Base-by-base conservation (phyloP, 352 stramenopile species). In the Phytophthora palmivora region DNA sequence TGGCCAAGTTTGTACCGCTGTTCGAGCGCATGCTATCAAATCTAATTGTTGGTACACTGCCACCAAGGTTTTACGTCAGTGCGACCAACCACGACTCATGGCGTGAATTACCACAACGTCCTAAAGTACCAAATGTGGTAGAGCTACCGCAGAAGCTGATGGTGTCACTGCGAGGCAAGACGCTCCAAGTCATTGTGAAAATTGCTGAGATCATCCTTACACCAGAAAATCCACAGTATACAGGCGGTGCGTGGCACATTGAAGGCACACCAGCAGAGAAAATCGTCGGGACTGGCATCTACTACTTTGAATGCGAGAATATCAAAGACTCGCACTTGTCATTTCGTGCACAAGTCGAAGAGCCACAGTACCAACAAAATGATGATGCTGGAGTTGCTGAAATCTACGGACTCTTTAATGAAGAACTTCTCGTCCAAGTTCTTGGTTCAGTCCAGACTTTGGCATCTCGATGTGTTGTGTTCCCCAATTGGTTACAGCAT, bases 241-340 rank as follows among this genome's bases (percentile, higher is more conserved):
- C 24, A 3, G 74, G 78, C 2, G 78, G 78, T 4, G 50, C 58
- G 12, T 88, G 76, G 76, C 76, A 88, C 28, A 66, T 84, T 16
- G 78, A 88, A 57, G 78, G 74, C n/a, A 83, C 47, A 10, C 22
- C 49, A 22, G 36, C 56, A 4, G 76, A 88, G 43, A 52, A 63
- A 11, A 86, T 88, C 42, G 45, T 80, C 19, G 72, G 71, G 5
- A 83, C 72, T 16, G 74, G 68, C 3, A 67, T 84, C 22, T 79
- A 81, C 46, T 86, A 88, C 62, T 83, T 84, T 65, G 72, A 38
- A 12, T 70, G 43, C 16, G 65, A 84, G 34, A 86, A 88, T 39
- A 68, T 85, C 44, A 77, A 62, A 11, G 53, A 75, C 16, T 84
- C 76, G 12, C 46, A 54, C 0, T 48, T 88, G 8, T 45, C 50